These are phyloP conservation scores for Cutaneotrichosporon dermatis DNA, from an alignment of 1,284 basidiomycete genomes.

Conservation along the genomic window DNA sequence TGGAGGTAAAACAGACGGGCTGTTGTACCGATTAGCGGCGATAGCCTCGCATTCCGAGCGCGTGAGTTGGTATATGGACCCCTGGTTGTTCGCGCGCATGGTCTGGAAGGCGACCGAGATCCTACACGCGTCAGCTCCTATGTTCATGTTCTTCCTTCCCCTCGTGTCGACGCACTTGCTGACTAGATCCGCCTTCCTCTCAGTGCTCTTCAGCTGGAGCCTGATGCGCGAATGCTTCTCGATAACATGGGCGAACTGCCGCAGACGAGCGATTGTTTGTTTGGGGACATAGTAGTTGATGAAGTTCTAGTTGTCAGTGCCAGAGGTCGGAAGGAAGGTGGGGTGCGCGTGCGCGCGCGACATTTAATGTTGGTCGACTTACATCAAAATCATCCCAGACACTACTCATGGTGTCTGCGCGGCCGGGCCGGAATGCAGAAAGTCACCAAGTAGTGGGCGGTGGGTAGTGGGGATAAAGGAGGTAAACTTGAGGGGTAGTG, in stretches of 20 bases:
- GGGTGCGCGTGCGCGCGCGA: not conserved
- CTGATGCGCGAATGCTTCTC: slow-evolving; percentile 14
- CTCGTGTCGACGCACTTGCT: slow-evolving; percentile 29
- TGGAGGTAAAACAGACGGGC: not conserved
- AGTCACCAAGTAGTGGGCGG: not conserved
- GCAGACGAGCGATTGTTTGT: slow-evolving; percentile 32
- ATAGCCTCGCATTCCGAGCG: slow-evolving; percentile 24
- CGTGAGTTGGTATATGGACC: slow-evolving; percentile 16
- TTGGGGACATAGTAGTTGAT: slow-evolving; percentile 25
- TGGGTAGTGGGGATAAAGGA: not conserved
- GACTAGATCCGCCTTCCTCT: slow-evolving; percentile 37
- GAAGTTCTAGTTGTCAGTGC: slow-evolving; percentile 29
- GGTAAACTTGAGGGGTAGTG: too few relatives aligned
- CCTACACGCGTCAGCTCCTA: slow-evolving; percentile 9
- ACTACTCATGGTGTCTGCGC: not conserved
- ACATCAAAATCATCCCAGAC: slow-evolving; percentile 12
- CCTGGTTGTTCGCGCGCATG: slow-evolving; percentile 20
- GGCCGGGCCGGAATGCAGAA: not conserved
- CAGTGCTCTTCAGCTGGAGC: slow-evolving; percentile 25
- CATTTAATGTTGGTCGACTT: too few relatives aligned
- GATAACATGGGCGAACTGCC: slow-evolving; percentile 26
- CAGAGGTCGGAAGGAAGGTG: not conserved
- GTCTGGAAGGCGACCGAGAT: slow-evolving; percentile 24
- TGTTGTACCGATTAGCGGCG: slow-evolving; percentile 3
- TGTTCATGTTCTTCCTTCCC: not conserved